Evolutionary conservation across 768 basidiomycete genomes (phyloP), one percentile per base, ranked within the genome.

Genomic region (Gymnopilus junonius): DNA sequence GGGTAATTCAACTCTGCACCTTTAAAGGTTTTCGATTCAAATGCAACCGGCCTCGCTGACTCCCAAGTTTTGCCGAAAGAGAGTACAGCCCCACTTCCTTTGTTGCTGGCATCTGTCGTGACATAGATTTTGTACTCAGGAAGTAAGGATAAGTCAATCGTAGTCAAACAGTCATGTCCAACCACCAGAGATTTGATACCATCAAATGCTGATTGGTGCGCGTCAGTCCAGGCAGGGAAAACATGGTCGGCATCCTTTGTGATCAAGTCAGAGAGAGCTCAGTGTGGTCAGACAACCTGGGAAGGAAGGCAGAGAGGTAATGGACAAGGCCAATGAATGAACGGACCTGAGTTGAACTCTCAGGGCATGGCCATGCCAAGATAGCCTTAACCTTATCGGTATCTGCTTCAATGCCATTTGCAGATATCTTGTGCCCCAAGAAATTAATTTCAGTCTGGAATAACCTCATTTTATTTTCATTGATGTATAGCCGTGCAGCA

Each of bases 1-100:
- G n/a, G n/a, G n/a, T 81, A 82, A 55, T 79, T 77, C 20, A 11
- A 39, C 42, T 71, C 65, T 0, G 77, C 72, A 39, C 53, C 64
- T 39, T 68, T 73, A 21, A 74, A 71, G 8, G 62, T 65, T 55
- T 29, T 55, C 1, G 65, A 82, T 61, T 78, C 61, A 62, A 74
- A 71, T 42, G 74, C 64, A 43, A 77, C 77, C 1, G 79, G 80
- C 1, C 75, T 58, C 4, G 78, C 67, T 0, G 59, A 59, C 32
- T 76, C 74, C 71, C 74, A 77, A n/a, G 73, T 68, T 1, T 55
- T 61, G 0, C 79, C 76, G 59, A 67, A 77, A 1, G 69, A 68
- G 2, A 80, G 66, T 0, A 77, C 65, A 0, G 70, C 77, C 5
- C 79, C 75, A 1, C 69, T 72, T 4, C 73, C 54, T 2, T 21